Percentiles rank a stretch among this genome's conserved stretches.
phyloP scores from a whole-genome alignment of 306 rosid genomes.

The Gastrolobium villosum region DNA sequence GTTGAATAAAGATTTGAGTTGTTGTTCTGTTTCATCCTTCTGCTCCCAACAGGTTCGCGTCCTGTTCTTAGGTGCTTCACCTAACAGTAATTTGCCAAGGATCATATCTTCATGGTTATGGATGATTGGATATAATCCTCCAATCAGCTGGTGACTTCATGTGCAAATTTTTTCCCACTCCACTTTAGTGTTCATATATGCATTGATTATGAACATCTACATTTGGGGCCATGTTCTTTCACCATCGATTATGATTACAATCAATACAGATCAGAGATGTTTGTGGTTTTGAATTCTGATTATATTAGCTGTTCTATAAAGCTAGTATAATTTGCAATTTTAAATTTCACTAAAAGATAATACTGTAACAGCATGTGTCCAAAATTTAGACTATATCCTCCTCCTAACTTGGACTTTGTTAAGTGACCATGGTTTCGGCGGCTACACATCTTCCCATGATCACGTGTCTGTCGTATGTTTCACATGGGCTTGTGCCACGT shows the following conservation, averaged over 20 bases:
- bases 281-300: background rate
- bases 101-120: background rate
- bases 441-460: slow-evolving; percentile 43
- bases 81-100: slow-evolving; percentile 1
- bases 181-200: background rate
- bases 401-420: background rate
- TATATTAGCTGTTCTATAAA: background rate
- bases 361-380: background rate
- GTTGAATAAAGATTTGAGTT: too few relatives aligned
- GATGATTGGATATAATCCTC: slow-evolving; percentile 22
- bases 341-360: background rate
- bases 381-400: background rate
- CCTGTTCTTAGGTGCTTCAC: too few relatives aligned
- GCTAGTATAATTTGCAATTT: background rate
- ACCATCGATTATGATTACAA: background rate
- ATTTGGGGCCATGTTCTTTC: background rate
- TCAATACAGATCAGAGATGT: background rate
- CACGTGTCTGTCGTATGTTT: background rate
- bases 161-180: background rate
- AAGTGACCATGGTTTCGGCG: slow-evolving; percentile 45
- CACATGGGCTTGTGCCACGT: slow-evolving; percentile 51
- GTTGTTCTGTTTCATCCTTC: too few relatives aligned
- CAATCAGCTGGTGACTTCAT: slow-evolving; percentile 14
- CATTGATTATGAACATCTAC: background rate
- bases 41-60: too few relatives aligned